Base-by-base conservation (phyloP, 2,329 filamentous ascomycete genomes). In the Dactylellina drechsleri region DNA sequence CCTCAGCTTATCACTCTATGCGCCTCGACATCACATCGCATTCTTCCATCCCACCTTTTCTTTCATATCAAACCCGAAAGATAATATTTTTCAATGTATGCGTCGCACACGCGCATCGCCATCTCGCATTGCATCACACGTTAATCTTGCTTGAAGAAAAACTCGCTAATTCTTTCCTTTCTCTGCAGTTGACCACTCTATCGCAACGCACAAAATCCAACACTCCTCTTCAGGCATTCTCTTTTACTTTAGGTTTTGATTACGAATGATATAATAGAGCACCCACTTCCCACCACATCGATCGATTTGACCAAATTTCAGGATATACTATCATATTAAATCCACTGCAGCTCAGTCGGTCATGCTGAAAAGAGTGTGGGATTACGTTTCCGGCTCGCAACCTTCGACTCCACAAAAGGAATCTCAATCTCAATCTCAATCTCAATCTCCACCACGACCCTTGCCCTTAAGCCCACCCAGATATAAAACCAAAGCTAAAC, bases 161-260 rank as follows among this genome's bases (percentile, higher is more conserved):
- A 15, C 13, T 10, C 53, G 31, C 31, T 36, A 36, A 36, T 10
- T 36, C 31, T 36, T 36, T 57, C 28, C 31, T 4, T 36, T 57
- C 28, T 23, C 52, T 54, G 23, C 26, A 41, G 3, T 43, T 20
- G 23, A 36, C 36, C 31, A 10, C 2, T 36, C 31, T 8, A 47
- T 12, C 12, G 49, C 66, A 70, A 70, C 49, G 31, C 50, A n/a
- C 13, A 61, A 57, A 70, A 57, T 70, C 28, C 65, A 40, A 70
- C 66, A n/a, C 1, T 28, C 8, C 43, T 10, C 26, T 15, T 26
- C 28, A 12, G 20, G n/a, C 47, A 52, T 36, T 36, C 52, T 23
- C 4, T 3, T 13, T 52, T 18, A 13, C 13, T 13, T n/a, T 47
- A 2, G 3, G 4, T 23, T 23, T 23, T 23, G 23, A 23, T 23